A percentile compares a stretch with the other conserved stretches of the same genome.
Evolutionary conservation across 306 rosid species (phyloP).

Genomic region (Betula pendula): DNA sequence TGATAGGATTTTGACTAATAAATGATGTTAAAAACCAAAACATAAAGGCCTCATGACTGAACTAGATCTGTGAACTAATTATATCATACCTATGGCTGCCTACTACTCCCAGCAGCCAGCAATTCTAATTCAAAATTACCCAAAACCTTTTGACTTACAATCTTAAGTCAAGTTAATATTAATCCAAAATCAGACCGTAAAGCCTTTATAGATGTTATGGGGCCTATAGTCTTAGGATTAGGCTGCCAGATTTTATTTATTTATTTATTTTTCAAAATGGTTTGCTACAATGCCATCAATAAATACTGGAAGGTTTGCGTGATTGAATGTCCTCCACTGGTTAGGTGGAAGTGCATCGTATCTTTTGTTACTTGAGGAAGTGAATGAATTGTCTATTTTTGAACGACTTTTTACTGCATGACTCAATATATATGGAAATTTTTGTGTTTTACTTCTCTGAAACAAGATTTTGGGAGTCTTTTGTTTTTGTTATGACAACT

Average conservation of each 20-base stretch:
- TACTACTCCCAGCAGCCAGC: background rate
- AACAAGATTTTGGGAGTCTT: background rate
- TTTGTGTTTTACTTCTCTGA: background rate
- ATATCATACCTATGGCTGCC: background rate
- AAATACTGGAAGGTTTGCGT: background rate
- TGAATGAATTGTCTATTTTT: background rate
- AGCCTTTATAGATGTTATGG: background rate
- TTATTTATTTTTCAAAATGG: background rate
- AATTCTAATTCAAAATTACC: background rate
- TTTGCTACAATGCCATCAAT: background rate
- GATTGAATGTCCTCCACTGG: background rate
- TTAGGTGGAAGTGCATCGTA: background rate
- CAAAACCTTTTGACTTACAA: background rate
- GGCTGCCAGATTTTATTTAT: background rate
- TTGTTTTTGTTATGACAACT: constrained; percentile 4
- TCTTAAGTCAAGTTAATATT: background rate
- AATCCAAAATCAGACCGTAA: background rate
- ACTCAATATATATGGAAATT: background rate
- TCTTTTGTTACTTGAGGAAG: background rate
- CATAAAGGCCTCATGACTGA: background rate
- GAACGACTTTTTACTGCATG: background rate
- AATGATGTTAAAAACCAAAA: background rate
- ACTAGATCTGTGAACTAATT: background rate
- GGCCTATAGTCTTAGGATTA: background rate
- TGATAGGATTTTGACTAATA: background rate